phyloP scores from a whole-genome alignment of 2,329 filamentous ascomycete species.

The Colletotrichum noveboracense region DNA sequence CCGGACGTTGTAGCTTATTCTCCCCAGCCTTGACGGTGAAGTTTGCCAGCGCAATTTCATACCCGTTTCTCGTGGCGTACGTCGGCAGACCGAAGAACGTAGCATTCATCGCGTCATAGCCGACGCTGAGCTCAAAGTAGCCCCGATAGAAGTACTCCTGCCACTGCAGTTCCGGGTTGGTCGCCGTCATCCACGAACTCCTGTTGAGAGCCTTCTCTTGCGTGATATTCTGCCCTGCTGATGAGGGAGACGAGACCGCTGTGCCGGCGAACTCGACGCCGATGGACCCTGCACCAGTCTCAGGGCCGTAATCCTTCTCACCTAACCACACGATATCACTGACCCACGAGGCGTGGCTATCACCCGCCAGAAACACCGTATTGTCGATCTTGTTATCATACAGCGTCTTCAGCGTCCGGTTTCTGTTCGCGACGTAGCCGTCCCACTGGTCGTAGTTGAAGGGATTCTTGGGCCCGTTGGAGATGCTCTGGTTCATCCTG shows the following conservation, averaged over 20 bases:
- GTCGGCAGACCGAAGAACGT: constrained; percentile 63
- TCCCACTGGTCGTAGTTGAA: constrained; percentile 57
- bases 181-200: constrained; percentile 22
- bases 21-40: constrained; percentile 70
- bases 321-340: constrained; percentile 64
- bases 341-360: constrained; percentile 73
- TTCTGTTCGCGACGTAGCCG: constrained; percentile 73
- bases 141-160: constrained; percentile 78
- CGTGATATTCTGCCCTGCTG: background rate
- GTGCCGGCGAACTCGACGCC: constrained; percentile 72
- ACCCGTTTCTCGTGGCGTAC: constrained; percentile 61
- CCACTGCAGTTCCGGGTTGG: constrained; percentile 73
- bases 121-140: constrained; percentile 71
- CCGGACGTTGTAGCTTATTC: constrained; percentile 57
- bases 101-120: constrained; percentile 62
- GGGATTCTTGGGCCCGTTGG: constrained; percentile 34
- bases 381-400: constrained; percentile 73
- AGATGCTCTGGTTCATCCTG: constrained; percentile 36
- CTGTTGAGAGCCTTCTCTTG: background rate
- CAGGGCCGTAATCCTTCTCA: constrained; percentile 54
- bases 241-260: constrained; percentile 50
- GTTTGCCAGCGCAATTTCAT: constrained; percentile 71
- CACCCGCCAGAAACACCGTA: constrained; percentile 75
- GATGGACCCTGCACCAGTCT: constrained; percentile 59
- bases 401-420: constrained; percentile 71